phyloP scores from a whole-genome alignment of 2,329 filamentous ascomycete genomes.

The Lasiodiplodia hormozganensis region DNA sequence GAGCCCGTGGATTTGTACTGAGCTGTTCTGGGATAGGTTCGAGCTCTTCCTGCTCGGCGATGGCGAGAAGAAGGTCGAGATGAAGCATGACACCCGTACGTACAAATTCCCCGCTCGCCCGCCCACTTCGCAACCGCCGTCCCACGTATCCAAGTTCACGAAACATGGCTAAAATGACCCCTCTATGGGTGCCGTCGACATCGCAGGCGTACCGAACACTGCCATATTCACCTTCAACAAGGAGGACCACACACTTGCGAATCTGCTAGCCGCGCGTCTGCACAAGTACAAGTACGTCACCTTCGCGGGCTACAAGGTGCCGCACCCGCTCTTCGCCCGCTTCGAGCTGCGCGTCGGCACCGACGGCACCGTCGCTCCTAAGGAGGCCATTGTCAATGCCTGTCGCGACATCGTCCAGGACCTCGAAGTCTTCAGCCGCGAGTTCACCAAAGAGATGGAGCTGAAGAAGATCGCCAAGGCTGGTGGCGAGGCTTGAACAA shows the following conservation, averaged over 20 bases:
- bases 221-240: conserved; percentile 95
- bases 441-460: conserved; percentile 93
- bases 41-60: conserved; percentile 89
- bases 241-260: conserved; percentile 95
- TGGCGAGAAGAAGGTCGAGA: conserved; percentile 92
- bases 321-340: conserved; percentile 50
- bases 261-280: conserved; percentile 85
- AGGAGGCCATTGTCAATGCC: conserved; percentile 81
- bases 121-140: neutral
- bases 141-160: neutral
- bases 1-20: conserved; percentile 29
- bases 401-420: conserved; percentile 85
- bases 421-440: conserved; percentile 78
- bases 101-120: conserved; percentile 32
- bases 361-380: conserved; percentile 85
- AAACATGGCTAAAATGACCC: neutral
- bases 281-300: conserved; percentile 82
- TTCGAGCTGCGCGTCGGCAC: conserved; percentile 87
- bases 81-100: conserved; percentile 87
- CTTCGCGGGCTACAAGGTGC: conserved; percentile 88
- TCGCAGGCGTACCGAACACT: conserved; percentile 85
- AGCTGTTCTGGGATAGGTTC: conserved; percentile 66
- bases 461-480: conserved; percentile 76
- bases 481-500: conserved; percentile 26
- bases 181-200: conserved; percentile 7